Conservation (phyloP, 306 rosid genomes). For the Prunus persica region DNA sequence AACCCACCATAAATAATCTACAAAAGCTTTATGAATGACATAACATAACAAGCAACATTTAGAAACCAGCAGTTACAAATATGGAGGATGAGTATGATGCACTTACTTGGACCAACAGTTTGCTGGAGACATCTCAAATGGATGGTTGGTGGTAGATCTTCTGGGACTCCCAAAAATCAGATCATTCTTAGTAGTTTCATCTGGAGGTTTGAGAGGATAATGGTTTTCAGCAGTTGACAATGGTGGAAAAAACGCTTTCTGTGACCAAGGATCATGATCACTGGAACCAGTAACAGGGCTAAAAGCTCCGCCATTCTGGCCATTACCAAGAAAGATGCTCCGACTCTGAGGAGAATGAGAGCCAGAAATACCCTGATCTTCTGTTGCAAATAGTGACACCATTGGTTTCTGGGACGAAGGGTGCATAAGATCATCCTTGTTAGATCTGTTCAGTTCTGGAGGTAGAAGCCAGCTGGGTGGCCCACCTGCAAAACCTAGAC, state of each 20-base stretch:
- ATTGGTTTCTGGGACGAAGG: slow-evolving; percentile 70
- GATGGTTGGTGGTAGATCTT: slow-evolving; percentile 48
- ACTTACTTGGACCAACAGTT: slow-evolving; percentile 89
- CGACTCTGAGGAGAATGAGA: slow-evolving; percentile 62
- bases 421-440: slow-evolving; percentile 65
- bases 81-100: slow-evolving; percentile 18
- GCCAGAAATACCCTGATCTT: slow-evolving; percentile 58
- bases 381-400: slow-evolving; percentile 76
- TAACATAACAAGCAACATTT: slow-evolving; percentile 20
- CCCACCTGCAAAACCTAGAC: slow-evolving; percentile 82
- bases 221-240: slow-evolving; percentile 51
- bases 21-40: slow-evolving; percentile 6
- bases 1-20: not conserved
- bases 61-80: not conserved
- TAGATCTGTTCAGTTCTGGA: slow-evolving; percentile 55
- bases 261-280: slow-evolving; percentile 82
- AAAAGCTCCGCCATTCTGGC: slow-evolving; percentile 63
- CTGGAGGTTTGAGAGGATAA: slow-evolving; percentile 48
- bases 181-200: slow-evolving; percentile 57
- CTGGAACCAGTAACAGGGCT: slow-evolving; percentile 56
- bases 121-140: slow-evolving; percentile 58
- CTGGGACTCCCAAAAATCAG: slow-evolving; percentile 65
- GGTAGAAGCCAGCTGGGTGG: slow-evolving; percentile 79
- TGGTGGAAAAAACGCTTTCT: slow-evolving; percentile 67
- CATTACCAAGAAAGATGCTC: slow-evolving; percentile 66